phyloP scores from a whole-genome alignment of 352 stramenopile species.

The Phytopythium vexans region DNA sequence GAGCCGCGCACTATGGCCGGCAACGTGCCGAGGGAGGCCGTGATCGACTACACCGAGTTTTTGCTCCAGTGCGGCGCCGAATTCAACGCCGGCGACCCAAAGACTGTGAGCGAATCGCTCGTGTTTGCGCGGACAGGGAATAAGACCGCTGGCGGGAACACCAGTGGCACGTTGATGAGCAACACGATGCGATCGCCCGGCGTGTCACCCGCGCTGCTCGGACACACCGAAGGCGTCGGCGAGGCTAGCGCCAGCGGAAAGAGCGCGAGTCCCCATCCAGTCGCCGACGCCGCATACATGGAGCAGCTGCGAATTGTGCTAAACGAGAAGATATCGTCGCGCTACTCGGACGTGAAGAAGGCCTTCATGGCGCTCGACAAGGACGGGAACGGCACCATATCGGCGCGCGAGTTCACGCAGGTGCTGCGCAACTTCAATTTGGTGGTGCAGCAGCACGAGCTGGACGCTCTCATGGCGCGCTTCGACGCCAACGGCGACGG shows the following conservation, averaged over 20 bases:
- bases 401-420: conserved; percentile 37
- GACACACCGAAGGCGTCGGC: conserved; percentile 9
- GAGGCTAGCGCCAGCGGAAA: conserved; percentile 9
- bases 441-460: conserved; percentile 33
- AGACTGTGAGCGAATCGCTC: conserved; percentile 63
- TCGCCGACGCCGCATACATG: conserved; percentile 10
- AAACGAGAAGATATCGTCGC: conserved; percentile 45
- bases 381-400: conserved; percentile 40
- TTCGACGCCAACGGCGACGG: conserved; percentile 39
- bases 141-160: conserved; percentile 9
- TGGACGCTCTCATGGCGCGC: conserved; percentile 23
- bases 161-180: conserved; percentile 18
- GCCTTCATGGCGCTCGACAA: conserved; percentile 46
- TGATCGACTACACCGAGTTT: conserved; percentile 67
- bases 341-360: conserved; percentile 39
- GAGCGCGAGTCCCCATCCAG: not conserved
- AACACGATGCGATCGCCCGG: conserved; percentile 54
- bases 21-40: conserved; percentile 7
- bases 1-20: conserved; percentile 11
- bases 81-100: conserved; percentile 65
- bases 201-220: conserved; percentile 27
- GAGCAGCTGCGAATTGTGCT: conserved; percentile 65
- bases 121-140: conserved; percentile 26
- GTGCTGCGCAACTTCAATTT: conserved; percentile 51
- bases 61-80: conserved; percentile 53